A percentile compares a stretch with the other conserved stretches of the same genome.
These are phyloP conservation scores for Tricladium varicosporioides DNA, from an alignment of 2,329 filamentous ascomycete genomes.

Conservation along the genomic window DNA sequence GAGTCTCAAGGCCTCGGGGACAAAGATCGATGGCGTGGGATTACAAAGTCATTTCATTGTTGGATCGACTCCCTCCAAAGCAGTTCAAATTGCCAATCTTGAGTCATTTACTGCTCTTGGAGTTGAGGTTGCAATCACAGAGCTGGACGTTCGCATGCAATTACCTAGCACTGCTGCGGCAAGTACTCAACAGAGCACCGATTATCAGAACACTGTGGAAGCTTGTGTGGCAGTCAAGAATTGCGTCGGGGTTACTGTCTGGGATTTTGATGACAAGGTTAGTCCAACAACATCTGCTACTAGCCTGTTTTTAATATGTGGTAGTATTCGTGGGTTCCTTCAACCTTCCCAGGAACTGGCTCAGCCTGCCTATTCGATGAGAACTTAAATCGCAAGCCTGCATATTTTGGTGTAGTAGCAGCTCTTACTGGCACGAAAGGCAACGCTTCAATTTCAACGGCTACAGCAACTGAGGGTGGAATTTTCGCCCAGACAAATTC, in stretches of 20 bases:
- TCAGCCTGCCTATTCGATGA: slow-evolving; percentile 17
- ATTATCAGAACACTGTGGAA: slow-evolving; percentile 37
- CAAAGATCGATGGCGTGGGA: slow-evolving; percentile 60
- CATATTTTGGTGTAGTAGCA: slow-evolving; percentile 16
- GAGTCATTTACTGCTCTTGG: slow-evolving; percentile 48
- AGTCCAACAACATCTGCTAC: neutral
- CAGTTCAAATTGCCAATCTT: slow-evolving; percentile 39
- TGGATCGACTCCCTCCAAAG: slow-evolving; percentile 43
- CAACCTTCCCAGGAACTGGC: slow-evolving; percentile 15
- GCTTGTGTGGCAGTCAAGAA: slow-evolving; percentile 10
- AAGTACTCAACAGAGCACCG: slow-evolving; percentile 43
- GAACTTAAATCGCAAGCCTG: slow-evolving; percentile 12
- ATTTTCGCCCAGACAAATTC: neutral
- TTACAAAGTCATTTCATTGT: slow-evolving; percentile 59
- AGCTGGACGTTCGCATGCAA: slow-evolving; percentile 54
- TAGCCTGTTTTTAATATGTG: neutral
- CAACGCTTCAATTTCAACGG: neutral
- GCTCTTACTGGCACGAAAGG: slow-evolving; percentile 5
- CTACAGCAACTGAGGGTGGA: neutral
- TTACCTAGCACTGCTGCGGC: slow-evolving; percentile 42
- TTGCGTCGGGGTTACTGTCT: slow-evolving; percentile 19
- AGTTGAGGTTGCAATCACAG: slow-evolving; percentile 57
- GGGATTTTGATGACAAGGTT: slow-evolving; percentile 16
- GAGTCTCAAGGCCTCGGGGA: slow-evolving; percentile 44
- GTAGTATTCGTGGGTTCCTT: slow-evolving; percentile 21